These are phyloP conservation scores for Parastagonospora avenae DNA, from an alignment of 2,329 filamentous ascomycete genomes.

Conservation along the genomic window DNA sequence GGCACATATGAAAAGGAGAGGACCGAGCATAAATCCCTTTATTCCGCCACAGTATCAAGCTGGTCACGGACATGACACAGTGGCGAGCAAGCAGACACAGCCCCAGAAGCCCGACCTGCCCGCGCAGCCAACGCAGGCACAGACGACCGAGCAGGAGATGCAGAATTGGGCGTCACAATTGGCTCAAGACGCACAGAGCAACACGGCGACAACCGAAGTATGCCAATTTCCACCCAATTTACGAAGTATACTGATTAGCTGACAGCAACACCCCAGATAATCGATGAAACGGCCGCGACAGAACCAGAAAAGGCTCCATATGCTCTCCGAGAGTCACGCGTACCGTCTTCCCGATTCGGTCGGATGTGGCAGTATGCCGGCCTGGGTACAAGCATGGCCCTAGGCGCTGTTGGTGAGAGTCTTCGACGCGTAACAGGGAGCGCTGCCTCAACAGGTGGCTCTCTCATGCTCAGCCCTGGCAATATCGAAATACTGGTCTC, in stretches of 20 bases:
- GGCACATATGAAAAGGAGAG: conserved; percentile 40
- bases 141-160: conserved; percentile 44
- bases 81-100: conserved; percentile 16
- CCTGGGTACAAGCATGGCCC: conserved; percentile 91
- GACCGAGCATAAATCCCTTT: conserved; percentile 34
- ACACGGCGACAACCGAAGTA: conserved; percentile 38
- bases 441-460: conserved; percentile 63
- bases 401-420: conserved; percentile 85
- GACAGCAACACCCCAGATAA: conserved; percentile 48
- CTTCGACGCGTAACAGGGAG: conserved; percentile 79
- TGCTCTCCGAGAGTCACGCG: conserved; percentile 82
- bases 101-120: conserved; percentile 13
- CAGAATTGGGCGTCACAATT: conserved; percentile 55
- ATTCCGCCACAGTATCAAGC: conserved; percentile 30
- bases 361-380: conserved; percentile 95
- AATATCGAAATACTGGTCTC: conserved; percentile 94
- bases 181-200: conserved; percentile 48
- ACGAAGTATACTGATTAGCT: conserved; percentile 51
- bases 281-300: conserved; percentile 26
- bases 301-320: conserved; percentile 56
- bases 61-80: conserved; percentile 25
- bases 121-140: conserved; percentile 8
- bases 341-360: conserved; percentile 85
- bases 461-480: conserved; percentile 81
- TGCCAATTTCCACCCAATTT: neutral